phyloP scores from a whole-genome alignment of 106 monocot species.

The Acorus calamus region DNA sequence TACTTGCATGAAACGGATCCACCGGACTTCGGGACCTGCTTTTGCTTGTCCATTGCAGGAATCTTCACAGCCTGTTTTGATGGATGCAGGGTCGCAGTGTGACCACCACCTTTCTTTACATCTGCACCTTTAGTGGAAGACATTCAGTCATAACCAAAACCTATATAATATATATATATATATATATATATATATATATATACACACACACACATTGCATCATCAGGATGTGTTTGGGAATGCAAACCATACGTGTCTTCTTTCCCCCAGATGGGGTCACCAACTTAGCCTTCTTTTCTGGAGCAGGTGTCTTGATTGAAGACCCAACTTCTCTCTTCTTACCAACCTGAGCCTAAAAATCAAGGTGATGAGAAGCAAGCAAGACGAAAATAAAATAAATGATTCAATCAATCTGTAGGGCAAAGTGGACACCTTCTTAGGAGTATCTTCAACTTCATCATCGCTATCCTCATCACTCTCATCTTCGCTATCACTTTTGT shows the following conservation, averaged over 20 bases:
- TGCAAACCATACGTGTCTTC: constrained; percentile 36
- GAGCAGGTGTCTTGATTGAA: constrained; percentile 28
- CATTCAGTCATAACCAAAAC: not conserved
- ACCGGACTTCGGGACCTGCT: constrained; percentile 47
- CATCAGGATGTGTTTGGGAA: not conserved
- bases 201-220: not conserved
- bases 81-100: constrained; percentile 56
- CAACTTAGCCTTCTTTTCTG: constrained; percentile 53
- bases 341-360: constrained; percentile 14
- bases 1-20: constrained; percentile 59
- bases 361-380: not conserved
- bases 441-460: no score
- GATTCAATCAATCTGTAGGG: no score
- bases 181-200: no score
- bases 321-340: constrained; percentile 38
- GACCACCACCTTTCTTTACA: constrained; percentile 45
- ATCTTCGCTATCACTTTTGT: no score
- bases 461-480: no score
- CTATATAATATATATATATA: no score
- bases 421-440: no score
- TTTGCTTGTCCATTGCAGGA: constrained; percentile 39
- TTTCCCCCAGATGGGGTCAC: constrained; percentile 18
- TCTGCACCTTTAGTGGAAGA: constrained; percentile 13
- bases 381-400: not conserved
- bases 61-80: constrained; percentile 49